Percentiles rank a stretch among this genome's conserved stretches.
Evolutionary conservation across 345 rosid genomes (phyloP).

Genomic region (Eucalyptus pauciflora): DNA sequence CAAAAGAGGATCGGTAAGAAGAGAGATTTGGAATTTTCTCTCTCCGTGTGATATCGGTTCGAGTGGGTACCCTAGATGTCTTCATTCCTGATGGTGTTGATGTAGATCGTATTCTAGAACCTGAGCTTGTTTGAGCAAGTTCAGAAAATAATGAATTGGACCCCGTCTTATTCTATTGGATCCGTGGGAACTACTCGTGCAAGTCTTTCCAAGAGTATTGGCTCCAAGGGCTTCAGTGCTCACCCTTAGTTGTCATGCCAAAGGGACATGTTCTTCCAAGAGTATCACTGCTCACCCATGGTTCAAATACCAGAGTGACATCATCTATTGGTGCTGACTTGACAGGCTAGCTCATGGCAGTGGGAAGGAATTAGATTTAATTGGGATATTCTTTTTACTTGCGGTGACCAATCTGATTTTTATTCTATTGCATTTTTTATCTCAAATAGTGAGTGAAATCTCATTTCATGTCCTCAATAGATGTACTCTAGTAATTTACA

Average conservation of each 20-base stretch:
- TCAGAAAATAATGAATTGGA: not conserved
- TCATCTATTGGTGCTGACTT: not conserved
- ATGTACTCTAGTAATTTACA: not conserved
- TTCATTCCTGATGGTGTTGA: not conserved
- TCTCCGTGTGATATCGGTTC: not conserved
- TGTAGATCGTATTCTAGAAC: not conserved
- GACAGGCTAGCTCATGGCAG: not conserved
- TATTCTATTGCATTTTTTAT: not conserved
- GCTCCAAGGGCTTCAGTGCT: not conserved
- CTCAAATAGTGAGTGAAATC: not conserved
- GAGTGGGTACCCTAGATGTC: not conserved
- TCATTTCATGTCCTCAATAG: not conserved
- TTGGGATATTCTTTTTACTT: not conserved
- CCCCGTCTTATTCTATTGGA: not conserved
- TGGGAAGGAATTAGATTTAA: not conserved
- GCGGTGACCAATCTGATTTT: not conserved
- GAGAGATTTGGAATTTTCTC: not conserved
- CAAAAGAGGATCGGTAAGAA: not conserved
- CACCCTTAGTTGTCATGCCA: not conserved
- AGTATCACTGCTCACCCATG: not conserved
- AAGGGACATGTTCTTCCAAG: not conserved
- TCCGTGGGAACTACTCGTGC: not conserved
- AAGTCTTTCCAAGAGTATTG: not conserved
- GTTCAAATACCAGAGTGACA: not conserved
- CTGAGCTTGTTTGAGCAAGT: not conserved